Evolutionary conservation across 768 basidiomycete genomes (phyloP), one percentile per base, ranked within the genome.

Genomic region (Macrolepiota dolichaula): DNA sequence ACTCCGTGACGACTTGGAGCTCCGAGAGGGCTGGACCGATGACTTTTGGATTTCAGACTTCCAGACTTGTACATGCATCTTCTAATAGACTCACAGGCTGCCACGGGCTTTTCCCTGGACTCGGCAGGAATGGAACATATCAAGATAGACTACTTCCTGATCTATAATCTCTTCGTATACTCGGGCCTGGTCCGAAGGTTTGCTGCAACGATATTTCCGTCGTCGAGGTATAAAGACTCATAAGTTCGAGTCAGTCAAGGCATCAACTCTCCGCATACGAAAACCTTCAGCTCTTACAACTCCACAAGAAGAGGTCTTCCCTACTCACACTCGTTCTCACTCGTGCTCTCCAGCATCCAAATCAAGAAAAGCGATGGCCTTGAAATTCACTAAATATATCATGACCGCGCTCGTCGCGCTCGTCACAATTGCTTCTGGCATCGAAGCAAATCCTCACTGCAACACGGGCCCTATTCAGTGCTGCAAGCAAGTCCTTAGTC

Each of bases 311-410:
- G 29, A 7, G 3, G 7, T 7, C 29, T 32, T 32, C 29, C 7
- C 29, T 32, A 3, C 7, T 32, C 7, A 3, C 54, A n/a, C 24
- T 59, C 46, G 29, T 22, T 12, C 24, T 42, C 49, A 19, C 57
- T 58, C 29, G 13, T 40, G 27, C 29, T 6, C 4, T 11, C 25
- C 47, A 3, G 10, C 57, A 51, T 51, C 57, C 50, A 51, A 55
- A 51, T 17, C 49, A 59, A 59, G 50, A 59, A 57, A 59, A 59
- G 47, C 37, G 57, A 51, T 59, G 37, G 37, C 49, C 19, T 27
- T 27, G 6, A 15, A 15, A 22, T 10, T 27, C 22, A 42, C n/a
- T 22, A 40, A 55, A n/a, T 10, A 42, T 5, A 25, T 27, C 24
- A 40, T 19, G 29, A 42, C 36, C 47, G 24, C 44, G 15, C 13